These are phyloP conservation scores for Trichoderma brevicompactum DNA, from an alignment of 2,329 filamentous ascomycete species.

Conservation along the genomic window DNA sequence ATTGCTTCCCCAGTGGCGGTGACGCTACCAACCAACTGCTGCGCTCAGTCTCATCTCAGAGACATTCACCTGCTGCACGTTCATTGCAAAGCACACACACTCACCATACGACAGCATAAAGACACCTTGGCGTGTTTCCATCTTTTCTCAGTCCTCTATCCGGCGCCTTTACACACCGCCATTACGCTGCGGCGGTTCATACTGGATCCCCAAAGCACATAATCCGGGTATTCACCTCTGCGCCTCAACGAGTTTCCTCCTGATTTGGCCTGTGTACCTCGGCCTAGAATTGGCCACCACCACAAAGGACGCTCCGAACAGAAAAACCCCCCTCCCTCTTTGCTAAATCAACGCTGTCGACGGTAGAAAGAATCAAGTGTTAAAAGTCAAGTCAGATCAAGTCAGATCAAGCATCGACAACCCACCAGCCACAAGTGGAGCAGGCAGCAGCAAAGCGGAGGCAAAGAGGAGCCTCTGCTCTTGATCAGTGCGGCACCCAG, in stretches of 20 bases:
- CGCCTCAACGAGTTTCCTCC: too few species aligned
- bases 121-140: not conserved
- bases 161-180: slow-evolving; percentile 14
- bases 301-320: too few species aligned
- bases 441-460: slow-evolving; percentile 22
- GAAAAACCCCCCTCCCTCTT: too few species aligned
- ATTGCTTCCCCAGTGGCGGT: not conserved
- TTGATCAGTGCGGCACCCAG: slow-evolving; percentile 26
- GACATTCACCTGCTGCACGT: slow-evolving; percentile 2
- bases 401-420: too few species aligned
- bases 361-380: too few species aligned
- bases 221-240: not conserved
- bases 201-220: not conserved
- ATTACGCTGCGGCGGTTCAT: slow-evolving; percentile 7
- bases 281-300: too few species aligned
- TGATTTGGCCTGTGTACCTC: too few species aligned
- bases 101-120: not conserved
- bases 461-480: slow-evolving; percentile 16
- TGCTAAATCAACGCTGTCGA: too few species aligned
- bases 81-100: not conserved
- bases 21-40: slow-evolving; percentile 19
- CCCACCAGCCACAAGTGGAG: slow-evolving; percentile 3
- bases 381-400: too few species aligned
- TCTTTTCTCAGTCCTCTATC: slow-evolving; percentile 1
- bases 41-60: not conserved